phyloP scores from a whole-genome alignment of 169 alveolate genomes.

The Amoebophrya sp. region DNA sequence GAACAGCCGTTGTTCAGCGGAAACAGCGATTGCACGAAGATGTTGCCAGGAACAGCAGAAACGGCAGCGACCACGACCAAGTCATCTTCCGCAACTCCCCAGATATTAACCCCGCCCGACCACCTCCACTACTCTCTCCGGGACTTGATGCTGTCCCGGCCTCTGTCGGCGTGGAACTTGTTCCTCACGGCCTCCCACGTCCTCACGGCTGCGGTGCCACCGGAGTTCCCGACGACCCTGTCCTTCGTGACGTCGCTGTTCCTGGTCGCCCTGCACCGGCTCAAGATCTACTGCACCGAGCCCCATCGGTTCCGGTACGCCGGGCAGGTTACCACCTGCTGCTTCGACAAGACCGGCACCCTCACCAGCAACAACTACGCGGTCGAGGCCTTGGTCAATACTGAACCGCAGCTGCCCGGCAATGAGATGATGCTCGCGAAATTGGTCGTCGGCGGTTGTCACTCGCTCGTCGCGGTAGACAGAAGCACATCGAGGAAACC shows the following conservation, averaged over 20 bases:
- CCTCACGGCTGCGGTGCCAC: conserved; percentile 91
- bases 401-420: not conserved
- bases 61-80: too few species aligned
- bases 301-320: conserved; percentile 92
- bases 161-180: not conserved
- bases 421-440: not conserved
- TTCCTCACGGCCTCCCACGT: conserved; percentile 32
- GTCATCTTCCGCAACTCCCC: too few species aligned
- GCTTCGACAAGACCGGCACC: conserved; percentile 96
- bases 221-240: conserved; percentile 93
- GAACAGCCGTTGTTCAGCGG: too few species aligned
- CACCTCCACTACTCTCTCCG: too few species aligned
- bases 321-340: conserved; percentile 49
- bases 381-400: not conserved
- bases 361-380: conserved; percentile 66
- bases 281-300: conserved; percentile 86
- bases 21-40: too few species aligned
- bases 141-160: too few species aligned
- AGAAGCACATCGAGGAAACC: too few species aligned
- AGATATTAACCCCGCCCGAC: too few species aligned
- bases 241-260: conserved; percentile 88
- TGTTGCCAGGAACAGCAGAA: too few species aligned
- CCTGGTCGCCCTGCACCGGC: conserved; percentile 66
- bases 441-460: too few species aligned
- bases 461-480: too few species aligned